These are phyloP conservation scores for Ascomycota sp. DNA, from an alignment of 2,329 filamentous ascomycete species.

Conservation along the genomic window DNA sequence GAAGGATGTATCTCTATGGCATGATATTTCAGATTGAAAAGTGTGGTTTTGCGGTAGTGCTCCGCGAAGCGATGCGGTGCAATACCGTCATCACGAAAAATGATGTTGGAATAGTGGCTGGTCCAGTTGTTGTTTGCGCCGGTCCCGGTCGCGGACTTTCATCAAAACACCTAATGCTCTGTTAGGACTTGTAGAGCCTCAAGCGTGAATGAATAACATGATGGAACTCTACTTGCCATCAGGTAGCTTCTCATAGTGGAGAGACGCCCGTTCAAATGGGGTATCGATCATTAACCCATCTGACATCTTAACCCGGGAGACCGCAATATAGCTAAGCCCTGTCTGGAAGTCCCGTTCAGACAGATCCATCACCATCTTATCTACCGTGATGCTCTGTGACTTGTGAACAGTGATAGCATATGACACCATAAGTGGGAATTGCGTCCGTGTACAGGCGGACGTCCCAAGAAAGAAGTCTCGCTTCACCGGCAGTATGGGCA, in stretches of 20 bases:
- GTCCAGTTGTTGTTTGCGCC: background rate
- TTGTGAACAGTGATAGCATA: background rate
- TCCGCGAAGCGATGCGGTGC: background rate
- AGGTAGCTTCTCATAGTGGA: background rate
- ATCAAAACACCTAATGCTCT: background rate
- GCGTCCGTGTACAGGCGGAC: background rate
- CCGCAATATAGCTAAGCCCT: background rate
- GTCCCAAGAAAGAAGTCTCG: conserved; percentile 1
- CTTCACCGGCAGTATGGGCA: background rate
- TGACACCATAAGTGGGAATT: background rate
- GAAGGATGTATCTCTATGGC: background rate
- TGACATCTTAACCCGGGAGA: background rate
- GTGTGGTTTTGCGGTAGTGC: background rate
- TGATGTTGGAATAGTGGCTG: background rate
- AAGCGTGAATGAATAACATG: background rate
- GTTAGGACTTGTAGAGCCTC: background rate
- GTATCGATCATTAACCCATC: background rate
- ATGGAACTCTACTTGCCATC: background rate
- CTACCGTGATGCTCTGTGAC: too few species aligned
- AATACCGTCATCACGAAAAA: background rate
- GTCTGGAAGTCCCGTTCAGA: background rate
- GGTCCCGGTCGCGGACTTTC: background rate
- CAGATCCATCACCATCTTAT: background rate
- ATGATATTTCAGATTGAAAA: background rate
- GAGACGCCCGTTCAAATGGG: background rate